A percentile compares a stretch with the other conserved stretches of the same genome.
phyloP scores from a whole-genome alignment of 1,284 basidiomycete species.

The Ustilago sp. region DNA sequence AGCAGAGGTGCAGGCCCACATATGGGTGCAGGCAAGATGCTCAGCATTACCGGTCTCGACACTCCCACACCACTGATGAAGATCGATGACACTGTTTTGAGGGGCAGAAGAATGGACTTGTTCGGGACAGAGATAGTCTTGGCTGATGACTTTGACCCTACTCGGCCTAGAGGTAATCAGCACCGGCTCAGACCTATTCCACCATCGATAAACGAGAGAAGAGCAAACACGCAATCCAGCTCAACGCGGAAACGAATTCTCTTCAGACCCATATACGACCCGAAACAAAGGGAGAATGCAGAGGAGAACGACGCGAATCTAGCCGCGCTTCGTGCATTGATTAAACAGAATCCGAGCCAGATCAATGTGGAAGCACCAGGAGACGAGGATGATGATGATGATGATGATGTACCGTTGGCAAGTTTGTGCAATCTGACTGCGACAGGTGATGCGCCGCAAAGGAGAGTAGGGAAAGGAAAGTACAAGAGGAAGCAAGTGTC shows the following conservation, averaged over 20 bases:
- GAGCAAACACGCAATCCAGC: conserved; percentile 3
- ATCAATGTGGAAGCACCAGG: background rate
- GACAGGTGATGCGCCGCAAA: background rate
- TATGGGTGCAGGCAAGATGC: conserved; percentile 25
- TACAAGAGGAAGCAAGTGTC: conserved; percentile 26
- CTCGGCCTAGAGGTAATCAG: conserved; percentile 12
- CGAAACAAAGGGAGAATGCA: conserved; percentile 5
- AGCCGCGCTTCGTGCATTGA: conserved; percentile 8
- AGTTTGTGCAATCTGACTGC: conserved; percentile 3
- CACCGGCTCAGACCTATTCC: conserved; percentile 28
- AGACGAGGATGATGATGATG: background rate
- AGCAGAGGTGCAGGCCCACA: conserved; percentile 6
- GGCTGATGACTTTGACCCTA: conserved; percentile 29
- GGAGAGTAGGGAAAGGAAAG: conserved; percentile 14
- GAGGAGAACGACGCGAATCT: background rate
- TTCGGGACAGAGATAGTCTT: conserved; percentile 45
- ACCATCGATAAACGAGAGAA: background rate
- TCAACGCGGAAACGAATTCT: conserved; percentile 25
- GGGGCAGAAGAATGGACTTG: conserved; percentile 23
- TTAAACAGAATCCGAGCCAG: background rate
- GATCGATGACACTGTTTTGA: conserved; percentile 35
- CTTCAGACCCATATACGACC: conserved; percentile 43
- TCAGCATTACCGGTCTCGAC: conserved; percentile 42
- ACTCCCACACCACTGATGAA: conserved; percentile 35
- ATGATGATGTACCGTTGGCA: background rate